Evolutionary conservation across 768 basidiomycete genomes (phyloP).

Genomic region (Collybia sp.): DNA sequence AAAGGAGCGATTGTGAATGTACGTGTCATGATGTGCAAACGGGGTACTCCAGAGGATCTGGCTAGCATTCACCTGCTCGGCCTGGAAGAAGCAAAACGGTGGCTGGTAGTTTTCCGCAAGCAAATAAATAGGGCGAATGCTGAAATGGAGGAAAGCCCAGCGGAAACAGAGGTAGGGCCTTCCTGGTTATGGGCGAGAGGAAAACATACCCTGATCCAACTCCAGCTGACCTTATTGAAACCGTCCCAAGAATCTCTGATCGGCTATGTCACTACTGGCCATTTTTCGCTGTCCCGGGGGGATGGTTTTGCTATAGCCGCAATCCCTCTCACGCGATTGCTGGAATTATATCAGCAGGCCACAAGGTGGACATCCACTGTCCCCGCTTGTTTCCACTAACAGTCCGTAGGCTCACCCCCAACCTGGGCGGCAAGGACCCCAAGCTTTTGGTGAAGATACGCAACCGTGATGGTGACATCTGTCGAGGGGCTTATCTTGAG

Average conservation of each 20-base stretch:
- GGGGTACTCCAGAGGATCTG: conserved; percentile 74
- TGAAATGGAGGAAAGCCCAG: conserved; percentile 20
- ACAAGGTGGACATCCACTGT: conserved; percentile 20
- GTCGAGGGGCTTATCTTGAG: conserved; percentile 45
- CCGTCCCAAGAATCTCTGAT: conserved; percentile 47
- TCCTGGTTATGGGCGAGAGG: background rate
- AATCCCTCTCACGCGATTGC: conserved; percentile 49
- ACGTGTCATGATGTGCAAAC: conserved; percentile 49
- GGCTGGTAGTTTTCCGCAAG: conserved; percentile 30
- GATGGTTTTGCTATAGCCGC: conserved; percentile 76
- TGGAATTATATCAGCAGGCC: conserved; percentile 49
- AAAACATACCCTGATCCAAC: background rate
- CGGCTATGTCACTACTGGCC: conserved; percentile 84
- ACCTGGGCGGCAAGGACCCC: conserved; percentile 16
- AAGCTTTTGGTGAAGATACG: conserved; percentile 59
- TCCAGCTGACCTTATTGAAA: conserved; percentile 40
- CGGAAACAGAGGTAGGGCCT: conserved; percentile 20
- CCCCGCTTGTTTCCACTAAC: background rate
- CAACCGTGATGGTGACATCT: conserved; percentile 50
- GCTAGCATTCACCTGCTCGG: conserved; percentile 66
- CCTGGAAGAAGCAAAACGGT: conserved; percentile 46
- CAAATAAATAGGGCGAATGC: conserved; percentile 4
- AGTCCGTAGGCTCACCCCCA: conserved; percentile 20
- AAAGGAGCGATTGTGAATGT: conserved; percentile 67
- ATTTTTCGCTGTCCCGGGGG: conserved; percentile 75